phyloP scores from a whole-genome alignment of 2,329 filamentous ascomycete species.

The Pseudocercospora fijiensis region DNA sequence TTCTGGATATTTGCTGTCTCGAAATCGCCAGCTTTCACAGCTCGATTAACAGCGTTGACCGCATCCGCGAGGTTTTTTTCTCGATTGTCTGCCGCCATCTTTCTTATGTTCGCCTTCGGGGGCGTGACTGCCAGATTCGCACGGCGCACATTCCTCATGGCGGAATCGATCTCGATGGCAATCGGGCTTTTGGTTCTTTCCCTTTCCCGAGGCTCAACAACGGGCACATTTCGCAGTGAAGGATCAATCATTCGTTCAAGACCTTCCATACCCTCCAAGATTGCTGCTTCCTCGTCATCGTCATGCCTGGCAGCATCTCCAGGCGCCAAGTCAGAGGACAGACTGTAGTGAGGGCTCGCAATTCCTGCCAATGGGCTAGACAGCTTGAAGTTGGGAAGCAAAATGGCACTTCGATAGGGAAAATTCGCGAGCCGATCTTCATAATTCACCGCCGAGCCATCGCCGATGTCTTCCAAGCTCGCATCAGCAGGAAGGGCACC shows the following conservation, averaged over 20 bases:
- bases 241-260: neutral
- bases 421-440: neutral
- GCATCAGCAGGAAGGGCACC: neutral
- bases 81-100: neutral
- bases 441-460: neutral
- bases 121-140: slow-evolving; percentile 3
- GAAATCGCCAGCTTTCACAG: neutral
- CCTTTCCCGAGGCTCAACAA: neutral
- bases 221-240: neutral
- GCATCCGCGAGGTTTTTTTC: neutral
- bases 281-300: neutral
- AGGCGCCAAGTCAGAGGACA: neutral
- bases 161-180: neutral
- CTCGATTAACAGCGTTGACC: neutral
- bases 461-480: neutral
- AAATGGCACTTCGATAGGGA: neutral
- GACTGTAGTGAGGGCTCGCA: neutral
- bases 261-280: neutral
- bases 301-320: neutral
- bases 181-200: neutral
- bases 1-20: neutral
- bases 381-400: neutral
- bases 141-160: neutral
- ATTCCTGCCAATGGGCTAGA: neutral
- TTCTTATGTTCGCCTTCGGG: neutral